Conservation (phyloP, 805 yeast genomes). For the Tetrapisispora nanseiensis region DNA sequence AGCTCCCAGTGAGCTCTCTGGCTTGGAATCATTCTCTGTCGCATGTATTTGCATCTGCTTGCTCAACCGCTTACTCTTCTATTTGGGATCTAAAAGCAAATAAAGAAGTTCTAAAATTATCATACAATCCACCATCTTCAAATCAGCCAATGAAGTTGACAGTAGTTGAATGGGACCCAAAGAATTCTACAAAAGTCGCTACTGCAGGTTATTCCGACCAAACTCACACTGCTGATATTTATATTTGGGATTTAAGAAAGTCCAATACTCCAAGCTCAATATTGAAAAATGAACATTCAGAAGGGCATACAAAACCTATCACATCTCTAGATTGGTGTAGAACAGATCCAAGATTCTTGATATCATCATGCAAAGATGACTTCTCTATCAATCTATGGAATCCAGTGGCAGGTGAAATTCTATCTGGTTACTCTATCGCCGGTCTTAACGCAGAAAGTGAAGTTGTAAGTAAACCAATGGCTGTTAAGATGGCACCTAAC, state of each 20-base stretch:
- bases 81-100: constrained; percentile 89
- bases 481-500: constrained; percentile 61
- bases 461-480: constrained; percentile 1
- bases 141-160: constrained; percentile 58
- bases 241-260: constrained; percentile 91
- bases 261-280: constrained; percentile 79
- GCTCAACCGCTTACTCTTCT: constrained; percentile 67
- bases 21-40: constrained; percentile 82
- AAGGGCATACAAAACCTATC: constrained; percentile 82
- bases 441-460: constrained; percentile 12
- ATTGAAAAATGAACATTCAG: constrained; percentile 23
- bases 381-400: constrained; percentile 75
- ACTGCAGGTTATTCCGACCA: constrained; percentile 86
- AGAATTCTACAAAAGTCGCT: constrained; percentile 70
- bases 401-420: constrained; percentile 57
- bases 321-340: constrained; percentile 88
- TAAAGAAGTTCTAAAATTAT: constrained; percentile 79
- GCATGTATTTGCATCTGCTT: constrained; percentile 89
- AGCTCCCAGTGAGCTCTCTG: constrained; percentile 64
- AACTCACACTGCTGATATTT: constrained; percentile 64
- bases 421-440: constrained; percentile 73
- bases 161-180: constrained; percentile 91
- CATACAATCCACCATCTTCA: constrained; percentile 46
- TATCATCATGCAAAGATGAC: constrained; percentile 88
- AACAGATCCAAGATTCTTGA: constrained; percentile 63